Percentiles rank a stretch among this genome's conserved stretches.
Conservation (phyloP, 495 filamentous ascomycete species). For the Achaetomiella virescens region DNA sequence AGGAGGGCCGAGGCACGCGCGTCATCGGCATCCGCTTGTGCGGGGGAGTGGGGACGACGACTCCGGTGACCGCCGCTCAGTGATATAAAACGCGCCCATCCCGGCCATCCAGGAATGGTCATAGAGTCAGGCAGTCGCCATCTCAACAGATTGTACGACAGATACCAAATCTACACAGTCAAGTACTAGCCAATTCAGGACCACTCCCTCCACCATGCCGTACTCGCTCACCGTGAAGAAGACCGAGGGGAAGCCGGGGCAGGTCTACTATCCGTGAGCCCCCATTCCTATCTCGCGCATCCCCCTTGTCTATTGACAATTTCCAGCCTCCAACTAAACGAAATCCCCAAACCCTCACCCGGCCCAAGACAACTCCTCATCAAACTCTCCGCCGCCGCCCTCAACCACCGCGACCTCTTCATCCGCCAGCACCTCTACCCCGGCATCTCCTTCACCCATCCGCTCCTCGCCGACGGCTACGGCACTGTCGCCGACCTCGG, state of each 20-base stretch:
- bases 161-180: background rate
- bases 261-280: slow-evolving; percentile 73
- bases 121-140: background rate
- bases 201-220: slow-evolving; percentile 34
- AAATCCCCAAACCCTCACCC: slow-evolving; percentile 54
- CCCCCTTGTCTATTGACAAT: background rate
- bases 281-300: background rate
- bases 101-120: background rate
- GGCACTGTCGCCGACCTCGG: slow-evolving; percentile 64
- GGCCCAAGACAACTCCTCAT: slow-evolving; percentile 61
- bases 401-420: slow-evolving; percentile 92
- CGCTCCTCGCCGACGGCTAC: slow-evolving; percentile 72
- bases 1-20: slow-evolving; percentile 20
- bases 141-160: background rate
- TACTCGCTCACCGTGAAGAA: slow-evolving; percentile 46
- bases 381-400: slow-evolving; percentile 63
- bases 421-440: slow-evolving; percentile 90
- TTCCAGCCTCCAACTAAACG: slow-evolving; percentile 55
- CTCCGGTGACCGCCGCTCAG: background rate
- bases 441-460: slow-evolving; percentile 64
- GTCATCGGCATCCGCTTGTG: slow-evolving; percentile 15
- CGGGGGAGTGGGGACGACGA: slow-evolving; percentile 7
- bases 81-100: no score
- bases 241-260: slow-evolving; percentile 65
- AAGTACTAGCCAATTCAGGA: background rate